Conservation (phyloP, 1,284 basidiomycete genomes). For the Acaromyces ingoldii region DNA sequence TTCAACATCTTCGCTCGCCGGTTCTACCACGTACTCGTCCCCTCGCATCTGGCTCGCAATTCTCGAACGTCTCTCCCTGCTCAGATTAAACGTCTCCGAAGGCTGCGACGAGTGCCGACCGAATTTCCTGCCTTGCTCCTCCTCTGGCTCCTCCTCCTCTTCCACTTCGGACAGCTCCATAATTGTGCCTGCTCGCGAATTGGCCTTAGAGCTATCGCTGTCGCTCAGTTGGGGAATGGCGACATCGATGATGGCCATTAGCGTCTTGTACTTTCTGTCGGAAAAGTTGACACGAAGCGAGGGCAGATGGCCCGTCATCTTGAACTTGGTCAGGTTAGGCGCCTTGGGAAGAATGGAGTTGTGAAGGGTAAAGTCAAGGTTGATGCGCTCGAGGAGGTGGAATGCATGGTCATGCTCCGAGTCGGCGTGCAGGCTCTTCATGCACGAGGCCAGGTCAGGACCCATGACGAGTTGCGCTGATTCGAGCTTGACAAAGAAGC, state of each 20-base stretch:
- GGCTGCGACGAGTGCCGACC: background rate
- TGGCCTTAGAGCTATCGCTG: slow-evolving; percentile 37
- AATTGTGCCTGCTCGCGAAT: background rate
- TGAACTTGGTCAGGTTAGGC: slow-evolving; percentile 80
- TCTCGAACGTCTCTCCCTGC: slow-evolving; percentile 30
- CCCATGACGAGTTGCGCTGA: slow-evolving; percentile 90
- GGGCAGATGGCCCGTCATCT: slow-evolving; percentile 84
- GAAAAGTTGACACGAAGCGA: slow-evolving; percentile 88
- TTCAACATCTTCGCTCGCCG: slow-evolving; percentile 20
- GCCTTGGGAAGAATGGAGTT: slow-evolving; percentile 88
- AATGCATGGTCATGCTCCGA: slow-evolving; percentile 56
- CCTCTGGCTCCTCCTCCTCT: background rate
- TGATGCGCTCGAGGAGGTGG: slow-evolving; percentile 85
- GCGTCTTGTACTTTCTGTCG: slow-evolving; percentile 87
- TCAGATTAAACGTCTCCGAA: slow-evolving; percentile 27
- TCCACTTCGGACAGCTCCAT: background rate
- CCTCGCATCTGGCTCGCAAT: slow-evolving; percentile 40
- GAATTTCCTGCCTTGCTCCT: background rate
- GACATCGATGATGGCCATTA: slow-evolving; percentile 90
- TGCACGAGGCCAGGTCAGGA: slow-evolving; percentile 73
- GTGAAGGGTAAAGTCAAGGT: slow-evolving; percentile 82
- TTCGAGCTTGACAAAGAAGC: slow-evolving; percentile 75
- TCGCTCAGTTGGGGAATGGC: slow-evolving; percentile 79
- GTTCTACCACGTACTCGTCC: slow-evolving; percentile 35
- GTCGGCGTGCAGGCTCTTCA: slow-evolving; percentile 59